Evolutionary conservation across 2,329 filamentous ascomycete species (phyloP), one percentile per base, ranked within the genome.

Genomic region (Fusarium sp.): DNA sequence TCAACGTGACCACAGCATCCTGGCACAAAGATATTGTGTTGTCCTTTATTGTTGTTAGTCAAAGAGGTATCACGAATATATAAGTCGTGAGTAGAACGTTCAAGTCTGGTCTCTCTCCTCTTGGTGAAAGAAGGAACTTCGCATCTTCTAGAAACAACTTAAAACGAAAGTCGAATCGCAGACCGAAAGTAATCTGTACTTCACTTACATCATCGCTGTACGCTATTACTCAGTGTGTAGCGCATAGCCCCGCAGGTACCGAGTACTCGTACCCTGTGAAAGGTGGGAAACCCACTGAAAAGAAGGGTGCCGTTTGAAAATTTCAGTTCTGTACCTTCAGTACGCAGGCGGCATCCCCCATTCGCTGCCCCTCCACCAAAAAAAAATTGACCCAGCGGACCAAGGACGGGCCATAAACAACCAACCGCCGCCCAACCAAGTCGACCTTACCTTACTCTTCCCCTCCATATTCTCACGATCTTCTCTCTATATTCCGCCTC

Each of bases 381-480:
- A 67, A 56, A 65, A 69, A 61, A 66, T 62, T 66, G 61, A 44
- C 53, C 61, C 46, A 65, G 52, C 62, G 28, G 51, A 44, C 49
- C 39, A 59, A 64, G 30, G 34, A 42, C 46, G 46, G 59, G n/a
- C 63, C 51, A 70, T 70, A 68, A 68, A 64, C 58, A 59, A 60
- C 58, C 64, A 64, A 64, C 58, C 59, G 58, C 57, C 51, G 66
- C 67, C 67, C 50, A 66, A 69, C 61, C 61, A 59, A 30, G 50
- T 46, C 34, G 41, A 52, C 65, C 59, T 62, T 64, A 46, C 62
- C 50, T 37, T 18, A 49, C 50, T 58, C 50, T 65, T 39, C 56
- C 68, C 65, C 68, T 65, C 69, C 58, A 57, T 62, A 69, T 63
- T 52, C 56, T 65, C 65, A 62, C 58, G 53, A 70, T 67, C 58